Base-by-base conservation (phyloP, 352 stramenopile species). In the Phytophthora cajani region DNA sequence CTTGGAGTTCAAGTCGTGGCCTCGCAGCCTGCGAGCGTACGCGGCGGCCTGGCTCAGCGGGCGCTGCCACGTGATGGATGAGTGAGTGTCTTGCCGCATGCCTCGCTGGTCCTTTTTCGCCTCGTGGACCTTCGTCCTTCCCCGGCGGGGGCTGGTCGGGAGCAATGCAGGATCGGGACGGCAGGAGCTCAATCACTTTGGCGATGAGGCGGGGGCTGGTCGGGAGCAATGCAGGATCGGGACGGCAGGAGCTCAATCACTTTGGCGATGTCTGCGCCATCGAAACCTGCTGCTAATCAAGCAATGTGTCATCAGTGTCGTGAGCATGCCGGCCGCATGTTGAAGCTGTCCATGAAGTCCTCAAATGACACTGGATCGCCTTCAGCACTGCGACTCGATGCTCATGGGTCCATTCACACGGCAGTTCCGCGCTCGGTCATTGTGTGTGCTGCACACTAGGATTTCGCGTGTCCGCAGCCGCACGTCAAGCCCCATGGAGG, bases 401-500 rank as follows among this genome's bases (percentile, higher is more conserved):
- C 16, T 50, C 16, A 17, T 4, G n/a, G 9, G 12, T 12, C n/a
- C 42, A 23, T 50, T 42, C 36, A 16, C 9, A 42, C 42, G 3
- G 16, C 12, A 50, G 44, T 17, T 11, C 16, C 1, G 44, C 44
- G 44, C 21, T 30, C 47, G 54, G 54, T 38, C 25, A 36, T 61
- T 36, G 27, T 30, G 36, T 19, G 32, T 50, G 36, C 55, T 8
- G 32, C 11, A 51, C 55, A 61, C 55, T 16, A 59, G 30, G 53
- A 59, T 49, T 17, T 47, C 42, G 46, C 1, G 17, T 25, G 55
- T 51, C 55, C 40, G 12, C 21, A 56, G 44, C 58, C 58, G 44
- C 44, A 47, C 58, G n/a, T 58, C 32, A 6, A 50, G 32, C n/a
- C 1, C 7, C 27, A 16, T 42, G n/a, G 32, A 72, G 66, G 30